Evolutionary conservation across 768 basidiomycete species (phyloP).

Genomic region (Lentinula guzmanii): DNA sequence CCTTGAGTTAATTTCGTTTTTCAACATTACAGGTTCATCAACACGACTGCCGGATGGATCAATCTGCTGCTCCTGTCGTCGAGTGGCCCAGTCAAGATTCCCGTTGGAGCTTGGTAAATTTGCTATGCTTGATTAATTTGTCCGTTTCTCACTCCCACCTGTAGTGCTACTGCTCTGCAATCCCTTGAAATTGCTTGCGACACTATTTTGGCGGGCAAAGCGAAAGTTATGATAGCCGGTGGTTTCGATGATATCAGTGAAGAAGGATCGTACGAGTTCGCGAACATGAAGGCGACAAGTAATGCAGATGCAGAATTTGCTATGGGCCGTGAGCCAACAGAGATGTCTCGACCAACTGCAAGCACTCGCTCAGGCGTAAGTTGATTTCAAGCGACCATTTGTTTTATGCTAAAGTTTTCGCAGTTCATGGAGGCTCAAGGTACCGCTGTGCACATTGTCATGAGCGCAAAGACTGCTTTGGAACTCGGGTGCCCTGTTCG

Average conservation of each 20-base stretch:
- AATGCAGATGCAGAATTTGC: constrained; percentile 97
- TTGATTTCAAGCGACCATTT: constrained; percentile 13
- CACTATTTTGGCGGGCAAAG: constrained; percentile 89
- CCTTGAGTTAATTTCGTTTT: background rate
- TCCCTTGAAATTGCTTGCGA: constrained; percentile 98
- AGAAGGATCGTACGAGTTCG: constrained; percentile 98
- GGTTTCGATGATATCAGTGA: constrained; percentile 98
- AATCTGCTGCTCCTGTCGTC: constrained; percentile 93
- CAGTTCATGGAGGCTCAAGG: constrained; percentile 97
- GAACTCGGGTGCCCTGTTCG: constrained; percentile 93
- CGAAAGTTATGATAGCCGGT: constrained; percentile 98
- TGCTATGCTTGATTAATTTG: background rate
- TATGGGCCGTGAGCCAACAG: constrained; percentile 97
- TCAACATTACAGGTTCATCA: constrained; percentile 73
- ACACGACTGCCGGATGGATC: constrained; percentile 97
- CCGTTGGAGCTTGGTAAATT: constrained; percentile 90
- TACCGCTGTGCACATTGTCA: constrained; percentile 93
- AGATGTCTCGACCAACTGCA: constrained; percentile 97
- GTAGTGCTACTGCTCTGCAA: constrained; percentile 92
- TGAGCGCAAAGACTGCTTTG: constrained; percentile 94
- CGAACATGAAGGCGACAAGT: constrained; percentile 99
- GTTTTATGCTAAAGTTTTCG: background rate
- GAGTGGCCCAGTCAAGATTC: constrained; percentile 97
- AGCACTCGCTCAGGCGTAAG: constrained; percentile 90
- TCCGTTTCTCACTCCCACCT: constrained; percentile 3